phyloP scores from a whole-genome alignment of 495 filamentous ascomycete genomes.

The Penicillium atrosanguineum region DNA sequence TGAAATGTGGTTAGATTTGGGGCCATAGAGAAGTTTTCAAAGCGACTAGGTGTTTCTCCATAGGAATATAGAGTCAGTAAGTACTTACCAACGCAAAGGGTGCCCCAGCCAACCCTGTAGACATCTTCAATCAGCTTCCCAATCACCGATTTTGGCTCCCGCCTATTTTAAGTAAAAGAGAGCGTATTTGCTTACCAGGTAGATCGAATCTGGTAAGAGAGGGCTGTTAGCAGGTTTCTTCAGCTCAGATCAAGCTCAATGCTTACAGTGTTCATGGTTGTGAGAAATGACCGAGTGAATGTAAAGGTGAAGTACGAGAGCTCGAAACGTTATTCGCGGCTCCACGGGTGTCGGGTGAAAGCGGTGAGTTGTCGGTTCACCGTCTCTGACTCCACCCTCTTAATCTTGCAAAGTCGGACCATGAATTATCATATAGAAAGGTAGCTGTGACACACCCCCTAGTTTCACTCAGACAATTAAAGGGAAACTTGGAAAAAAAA shows the following conservation, averaged over 20 bases:
- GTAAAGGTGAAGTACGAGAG: constrained; percentile 13
- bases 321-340: constrained; percentile 33
- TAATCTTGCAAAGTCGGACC: too few relatives aligned
- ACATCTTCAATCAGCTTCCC: constrained; percentile 22
- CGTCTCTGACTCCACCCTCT: too few relatives aligned
- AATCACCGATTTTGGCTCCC: not conserved
- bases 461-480: too few relatives aligned
- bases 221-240: constrained; percentile 1
- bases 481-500: too few relatives aligned
- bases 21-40: not conserved
- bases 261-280: constrained; percentile 49
- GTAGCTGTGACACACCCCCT: too few relatives aligned
- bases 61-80: not conserved
- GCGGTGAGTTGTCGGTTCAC: not conserved
- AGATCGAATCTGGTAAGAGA: constrained; percentile 44
- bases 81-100: constrained; percentile 70
- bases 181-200: constrained; percentile 44
- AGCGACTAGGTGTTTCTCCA: not conserved
- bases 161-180: constrained; percentile 1
- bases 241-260: not conserved
- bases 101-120: constrained; percentile 80
- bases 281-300: constrained; percentile 7
- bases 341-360: constrained; percentile 4
- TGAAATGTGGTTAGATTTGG: not conserved
- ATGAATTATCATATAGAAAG: too few relatives aligned